Conservation (phyloP, 129 eudicot species). For the Flaveria brownii region DNA sequence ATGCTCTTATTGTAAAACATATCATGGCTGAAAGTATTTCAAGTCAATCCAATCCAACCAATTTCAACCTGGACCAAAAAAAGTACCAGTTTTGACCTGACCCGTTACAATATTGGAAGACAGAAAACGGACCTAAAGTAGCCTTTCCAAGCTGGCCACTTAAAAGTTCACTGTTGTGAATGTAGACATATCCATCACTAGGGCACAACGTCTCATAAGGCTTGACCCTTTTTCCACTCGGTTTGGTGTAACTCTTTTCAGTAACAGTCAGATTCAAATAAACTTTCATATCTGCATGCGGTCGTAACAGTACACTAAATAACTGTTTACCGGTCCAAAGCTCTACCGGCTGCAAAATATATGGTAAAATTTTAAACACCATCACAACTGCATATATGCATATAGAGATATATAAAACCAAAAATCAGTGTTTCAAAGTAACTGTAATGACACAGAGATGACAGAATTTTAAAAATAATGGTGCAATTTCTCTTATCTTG, state of each 20-base stretch:
- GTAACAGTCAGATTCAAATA: constrained; percentile 75
- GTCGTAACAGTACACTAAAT: constrained; percentile 72
- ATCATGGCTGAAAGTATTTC: neutral
- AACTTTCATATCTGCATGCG: constrained; percentile 81
- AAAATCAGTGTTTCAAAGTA: neutral
- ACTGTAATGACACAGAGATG: neutral
- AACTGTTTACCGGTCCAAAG: constrained; percentile 97
- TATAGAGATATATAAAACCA: neutral
- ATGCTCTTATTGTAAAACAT: neutral
- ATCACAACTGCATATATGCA: constrained; percentile 5
- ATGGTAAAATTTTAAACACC: constrained; percentile 18
- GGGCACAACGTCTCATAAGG: constrained; percentile 75
- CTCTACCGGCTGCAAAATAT: constrained; percentile 79
- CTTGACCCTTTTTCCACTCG: constrained; percentile 33
- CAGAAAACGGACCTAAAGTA: constrained; percentile 67
- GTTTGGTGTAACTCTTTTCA: constrained; percentile 59
- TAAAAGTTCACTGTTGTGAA: constrained; percentile 87
- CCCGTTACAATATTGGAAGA: neutral
- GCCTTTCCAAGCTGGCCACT: constrained; percentile 96
- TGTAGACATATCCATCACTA: constrained; percentile 79
- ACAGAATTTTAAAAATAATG: neutral
- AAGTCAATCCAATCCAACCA: neutral
- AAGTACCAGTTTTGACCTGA: neutral
- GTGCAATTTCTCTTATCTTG: constrained; percentile 23
- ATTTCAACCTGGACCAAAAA: neutral